Evolutionary conservation across 495 filamentous ascomycete species (phyloP), one percentile per base, ranked within the genome.

Genomic region (Neurospora cerealis): DNA sequence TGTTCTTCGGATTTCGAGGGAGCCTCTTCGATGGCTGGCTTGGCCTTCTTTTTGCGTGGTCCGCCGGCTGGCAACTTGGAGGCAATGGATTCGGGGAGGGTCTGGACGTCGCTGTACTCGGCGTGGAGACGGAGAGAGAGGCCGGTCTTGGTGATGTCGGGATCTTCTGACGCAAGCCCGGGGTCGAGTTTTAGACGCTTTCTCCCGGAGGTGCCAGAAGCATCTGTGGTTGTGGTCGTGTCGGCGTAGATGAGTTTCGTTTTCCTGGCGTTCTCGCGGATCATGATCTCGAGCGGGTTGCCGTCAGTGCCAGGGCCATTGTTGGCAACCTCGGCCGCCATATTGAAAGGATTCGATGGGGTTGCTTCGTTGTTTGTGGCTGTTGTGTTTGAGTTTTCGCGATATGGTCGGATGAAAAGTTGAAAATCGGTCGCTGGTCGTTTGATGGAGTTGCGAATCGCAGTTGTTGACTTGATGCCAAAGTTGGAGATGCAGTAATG

Each of bases 101-200:
- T 91, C 76, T 87, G 88, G 28, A 97, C 92, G 76, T 92, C 84
- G 76, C 90, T 87, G 79, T 99, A 99, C 85, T 99, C 95, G 73
- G 87, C 81, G 74, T 83, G 82, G 4, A 86, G 79, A 19, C 84
- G 84, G 28, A 86, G 70, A 73, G 83, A 85, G n/a, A 85, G 78
- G 48, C 79, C 79, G 17, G 83, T 75, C 74, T 83, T 83, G 69
- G 79, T 81, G 74, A 79, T 80, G 73, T 83, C 82, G 28, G 80
- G 72, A 69, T 85, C 83, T 72, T 79, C 69, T 60, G 82, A 81
- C 21, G 74, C 78, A n/a, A 80, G 78, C 11, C 72, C 77, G 17
- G 77, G 77, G 40, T 82, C 80, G 32, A 86, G 80, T 74, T 80
- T 83, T 76, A 85, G 72, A 62, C 81, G 82, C 77, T 86, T 86